Conservation (phyloP, 2,329 filamentous ascomycete genomes). For the Monascus ruber region DNA sequence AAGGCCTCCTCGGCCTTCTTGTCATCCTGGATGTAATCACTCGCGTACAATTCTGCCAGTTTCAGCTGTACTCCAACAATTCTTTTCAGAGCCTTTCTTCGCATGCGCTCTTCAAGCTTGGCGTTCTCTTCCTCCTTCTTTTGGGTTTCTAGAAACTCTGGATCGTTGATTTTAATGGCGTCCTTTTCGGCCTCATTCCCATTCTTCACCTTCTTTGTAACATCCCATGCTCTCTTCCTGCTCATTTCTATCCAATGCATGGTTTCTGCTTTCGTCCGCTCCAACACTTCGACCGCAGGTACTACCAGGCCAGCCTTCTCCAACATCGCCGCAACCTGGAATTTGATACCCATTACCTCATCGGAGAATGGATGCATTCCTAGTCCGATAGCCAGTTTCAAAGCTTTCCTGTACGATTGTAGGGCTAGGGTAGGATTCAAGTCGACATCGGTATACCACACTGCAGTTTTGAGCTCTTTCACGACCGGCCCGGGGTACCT, state of each 20-base stretch:
- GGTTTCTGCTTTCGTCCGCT: constrained; percentile 62
- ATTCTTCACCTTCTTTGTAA: constrained; percentile 3
- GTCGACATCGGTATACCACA: constrained; percentile 74
- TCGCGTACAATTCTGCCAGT: constrained; percentile 70
- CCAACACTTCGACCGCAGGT: constrained; percentile 63
- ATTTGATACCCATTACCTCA: constrained; percentile 79
- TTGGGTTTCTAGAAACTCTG: constrained; percentile 11
- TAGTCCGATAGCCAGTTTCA: constrained; percentile 59
- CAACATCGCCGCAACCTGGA: constrained; percentile 68
- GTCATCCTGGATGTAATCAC: constrained; percentile 61
- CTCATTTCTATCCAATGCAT: constrained; percentile 29
- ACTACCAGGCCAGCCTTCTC: constrained; percentile 63
- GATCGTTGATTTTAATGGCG: constrained; percentile 9
- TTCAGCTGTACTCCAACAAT: constrained; percentile 69
- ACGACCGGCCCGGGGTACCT: constrained; percentile 36
- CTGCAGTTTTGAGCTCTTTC: constrained; percentile 61
- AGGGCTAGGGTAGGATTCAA: constrained; percentile 66
- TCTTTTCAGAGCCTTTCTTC: constrained; percentile 60
- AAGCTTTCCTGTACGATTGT: constrained; percentile 70
- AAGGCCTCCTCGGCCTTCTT: constrained; percentile 65
- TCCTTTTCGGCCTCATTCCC: constrained; percentile 10
- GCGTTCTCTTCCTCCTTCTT: constrained; percentile 14
- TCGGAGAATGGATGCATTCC: constrained; percentile 82
- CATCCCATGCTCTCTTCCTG: constrained; percentile 3
- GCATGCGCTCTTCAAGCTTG: constrained; percentile 27